Evolutionary conservation across 768 basidiomycete species (phyloP).

Genomic region (Pisolithus microcarpus): DNA sequence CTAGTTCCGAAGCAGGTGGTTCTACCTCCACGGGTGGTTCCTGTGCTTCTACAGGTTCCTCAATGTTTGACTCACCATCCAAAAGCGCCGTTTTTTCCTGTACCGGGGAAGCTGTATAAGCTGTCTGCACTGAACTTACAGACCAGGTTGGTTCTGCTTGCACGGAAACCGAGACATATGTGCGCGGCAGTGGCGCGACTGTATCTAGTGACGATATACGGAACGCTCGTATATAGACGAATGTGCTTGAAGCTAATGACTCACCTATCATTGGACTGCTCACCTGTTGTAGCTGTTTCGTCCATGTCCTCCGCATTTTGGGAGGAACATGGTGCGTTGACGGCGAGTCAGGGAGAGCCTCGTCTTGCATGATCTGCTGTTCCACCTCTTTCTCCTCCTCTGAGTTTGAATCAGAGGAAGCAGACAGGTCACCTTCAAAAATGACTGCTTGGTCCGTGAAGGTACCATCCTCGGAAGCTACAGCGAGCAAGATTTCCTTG

Average conservation of each 20-base stretch:
- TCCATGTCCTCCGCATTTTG: slow-evolving; percentile 60
- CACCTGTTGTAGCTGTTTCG: slow-evolving; percentile 41
- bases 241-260: slow-evolving; percentile 12
- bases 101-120: slow-evolving; percentile 12
- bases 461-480: slow-evolving; percentile 44
- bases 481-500: slow-evolving; percentile 59
- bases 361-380: slow-evolving; percentile 34
- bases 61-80: slow-evolving; percentile 3
- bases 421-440: slow-evolving; percentile 45
- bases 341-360: slow-evolving; percentile 30
- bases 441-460: slow-evolving; percentile 53
- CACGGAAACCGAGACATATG: slow-evolving; percentile 38
- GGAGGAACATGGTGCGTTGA: slow-evolving; percentile 43
- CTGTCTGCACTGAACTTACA: slow-evolving; percentile 35
- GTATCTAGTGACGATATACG: slow-evolving; percentile 26
- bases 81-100: slow-evolving; percentile 5
- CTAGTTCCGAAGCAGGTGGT: slow-evolving; percentile 1
- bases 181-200: slow-evolving; percentile 11
- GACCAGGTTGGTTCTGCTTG: slow-evolving; percentile 34
- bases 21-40: slow-evolving; percentile 2
- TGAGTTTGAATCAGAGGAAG: slow-evolving; percentile 24
- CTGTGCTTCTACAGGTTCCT: slow-evolving; percentile 11
- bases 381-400: slow-evolving; percentile 36
- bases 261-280: slow-evolving; percentile 31
- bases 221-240: slow-evolving; percentile 17